A percentile compares a stretch with the other conserved stretches of the same genome.
Evolutionary conservation across 768 basidiomycete species (phyloP).

Genomic region (Amanita muscaria): DNA sequence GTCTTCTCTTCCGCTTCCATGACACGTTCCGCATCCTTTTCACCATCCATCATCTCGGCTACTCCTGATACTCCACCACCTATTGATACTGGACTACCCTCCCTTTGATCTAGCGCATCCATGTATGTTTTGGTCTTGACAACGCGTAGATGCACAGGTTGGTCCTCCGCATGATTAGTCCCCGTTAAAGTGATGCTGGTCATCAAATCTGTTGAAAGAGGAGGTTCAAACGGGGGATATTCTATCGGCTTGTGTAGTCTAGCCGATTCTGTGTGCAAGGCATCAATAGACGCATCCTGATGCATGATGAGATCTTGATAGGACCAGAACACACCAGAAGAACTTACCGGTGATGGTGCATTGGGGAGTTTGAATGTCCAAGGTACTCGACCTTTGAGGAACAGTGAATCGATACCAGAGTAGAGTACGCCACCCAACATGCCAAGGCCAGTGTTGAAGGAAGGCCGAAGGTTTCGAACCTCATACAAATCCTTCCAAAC

Average conservation of each 20-base stretch:
- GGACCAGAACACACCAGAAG: too few species aligned
- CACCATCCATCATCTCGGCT: slow-evolving; percentile 14
- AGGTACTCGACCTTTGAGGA: slow-evolving; percentile 78
- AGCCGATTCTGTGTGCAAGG: slow-evolving; percentile 63
- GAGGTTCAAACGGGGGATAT: slow-evolving; percentile 83
- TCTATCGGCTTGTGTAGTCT: slow-evolving; percentile 62
- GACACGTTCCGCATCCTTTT: slow-evolving; percentile 17
- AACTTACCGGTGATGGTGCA: slow-evolving; percentile 43
- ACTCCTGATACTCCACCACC: slow-evolving; percentile 25
- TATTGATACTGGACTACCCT: slow-evolving; percentile 16
- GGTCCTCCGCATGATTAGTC: slow-evolving; percentile 96
- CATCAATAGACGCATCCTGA: slow-evolving; percentile 41
- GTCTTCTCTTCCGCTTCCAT: slow-evolving; percentile 37
- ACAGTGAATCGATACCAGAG: slow-evolving; percentile 78
- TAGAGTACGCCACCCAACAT: slow-evolving; percentile 84
- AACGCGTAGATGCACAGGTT: slow-evolving; percentile 81
- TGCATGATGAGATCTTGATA: too few species aligned
- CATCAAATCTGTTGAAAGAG: slow-evolving; percentile 87
- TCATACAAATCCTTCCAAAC: slow-evolving; percentile 80
- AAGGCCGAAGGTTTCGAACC: slow-evolving; percentile 86
- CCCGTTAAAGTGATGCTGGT: slow-evolving; percentile 86
- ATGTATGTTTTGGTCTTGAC: slow-evolving; percentile 27
- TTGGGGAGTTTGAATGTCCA: slow-evolving; percentile 95
- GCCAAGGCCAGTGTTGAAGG: slow-evolving; percentile 74
- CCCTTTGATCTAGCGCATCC: slow-evolving; percentile 15